Evolutionary conservation across 306 rosid genomes (phyloP).

Genomic region (Arachis stenosperma): DNA sequence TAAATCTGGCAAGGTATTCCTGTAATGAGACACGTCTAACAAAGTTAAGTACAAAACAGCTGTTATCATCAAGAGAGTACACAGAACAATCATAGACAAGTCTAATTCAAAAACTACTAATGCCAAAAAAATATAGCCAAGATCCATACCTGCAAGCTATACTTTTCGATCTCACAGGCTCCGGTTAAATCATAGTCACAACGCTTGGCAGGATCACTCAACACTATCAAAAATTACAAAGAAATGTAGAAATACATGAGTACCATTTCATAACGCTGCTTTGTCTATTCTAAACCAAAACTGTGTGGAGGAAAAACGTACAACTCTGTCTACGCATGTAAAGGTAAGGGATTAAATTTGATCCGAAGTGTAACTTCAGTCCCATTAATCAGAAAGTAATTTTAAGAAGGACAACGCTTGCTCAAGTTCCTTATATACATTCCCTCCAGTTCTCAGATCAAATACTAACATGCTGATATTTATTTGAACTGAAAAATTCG

Average conservation of each 20-base stretch:
- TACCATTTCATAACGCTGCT: constrained; percentile 8
- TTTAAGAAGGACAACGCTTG: not conserved
- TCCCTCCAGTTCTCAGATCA: too few relatives aligned
- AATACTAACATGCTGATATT: too few relatives aligned
- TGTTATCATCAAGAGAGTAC: constrained; percentile 19
- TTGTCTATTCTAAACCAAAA: constrained; percentile 26
- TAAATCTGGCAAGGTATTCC: constrained; percentile 85
- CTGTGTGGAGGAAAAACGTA: constrained; percentile 12
- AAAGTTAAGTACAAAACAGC: constrained; percentile 16
- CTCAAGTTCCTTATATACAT: too few relatives aligned
- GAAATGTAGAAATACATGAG: constrained; percentile 4
- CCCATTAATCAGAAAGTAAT: constrained; percentile 14
- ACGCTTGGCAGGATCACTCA: constrained; percentile 71
- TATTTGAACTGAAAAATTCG: too few relatives aligned
- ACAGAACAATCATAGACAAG: constrained; percentile 22
- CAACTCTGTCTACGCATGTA: constrained; percentile 13
- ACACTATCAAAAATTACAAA: constrained; percentile 43
- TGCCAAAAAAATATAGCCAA: not conserved
- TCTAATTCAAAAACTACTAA: constrained; percentile 15
- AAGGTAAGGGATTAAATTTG: not conserved
- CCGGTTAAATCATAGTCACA: constrained; percentile 73
- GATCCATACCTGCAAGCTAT: constrained; percentile 63
- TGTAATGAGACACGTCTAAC: constrained; percentile 34
- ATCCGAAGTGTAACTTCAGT: constrained; percentile 20
- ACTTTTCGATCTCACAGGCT: constrained; percentile 69